Conservation (phyloP, 2,329 filamentous ascomycete genomes). For the Sclerotinia spermophila region DNA sequence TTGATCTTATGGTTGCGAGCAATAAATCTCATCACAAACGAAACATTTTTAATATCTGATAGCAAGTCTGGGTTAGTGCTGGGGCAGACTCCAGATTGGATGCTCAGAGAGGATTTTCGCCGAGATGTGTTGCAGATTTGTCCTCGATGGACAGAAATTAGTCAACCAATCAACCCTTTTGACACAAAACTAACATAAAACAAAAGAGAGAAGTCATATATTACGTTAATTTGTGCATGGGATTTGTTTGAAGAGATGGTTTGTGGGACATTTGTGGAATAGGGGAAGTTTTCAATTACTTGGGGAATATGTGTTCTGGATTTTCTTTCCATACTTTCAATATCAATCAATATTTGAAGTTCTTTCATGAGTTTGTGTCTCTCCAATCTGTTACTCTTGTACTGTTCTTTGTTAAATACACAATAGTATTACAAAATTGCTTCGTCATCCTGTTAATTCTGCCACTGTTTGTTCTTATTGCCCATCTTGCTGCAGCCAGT, state of each 20-base stretch:
- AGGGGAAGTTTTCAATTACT: too few relatives aligned
- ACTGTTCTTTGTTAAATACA: not conserved
- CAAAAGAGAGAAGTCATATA: not conserved
- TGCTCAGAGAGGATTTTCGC: not conserved
- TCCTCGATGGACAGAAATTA: not conserved
- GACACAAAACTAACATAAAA: not conserved
- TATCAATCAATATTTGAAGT: not conserved
- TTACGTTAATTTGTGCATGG: not conserved
- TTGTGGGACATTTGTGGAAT: too few relatives aligned
- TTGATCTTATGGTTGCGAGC: too few relatives aligned
- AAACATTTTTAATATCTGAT: too few relatives aligned
- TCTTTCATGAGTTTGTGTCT: not conserved
- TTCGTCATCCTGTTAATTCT: not conserved
- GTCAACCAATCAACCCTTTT: not conserved
- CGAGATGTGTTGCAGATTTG: accelerated
- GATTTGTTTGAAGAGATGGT: not conserved
- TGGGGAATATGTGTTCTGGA: not conserved
- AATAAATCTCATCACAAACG: too few relatives aligned
- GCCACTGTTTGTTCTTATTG: not conserved
- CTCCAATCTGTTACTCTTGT: not conserved
- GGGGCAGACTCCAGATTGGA: not conserved
- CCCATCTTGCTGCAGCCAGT: too few relatives aligned
- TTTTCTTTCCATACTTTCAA: not conserved
- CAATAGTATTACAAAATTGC: not conserved
- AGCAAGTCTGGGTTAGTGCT: too few relatives aligned